These are phyloP conservation scores for Ascosphaera apis DNA, from an alignment of 2,329 filamentous ascomycete genomes.

Conservation along the genomic window DNA sequence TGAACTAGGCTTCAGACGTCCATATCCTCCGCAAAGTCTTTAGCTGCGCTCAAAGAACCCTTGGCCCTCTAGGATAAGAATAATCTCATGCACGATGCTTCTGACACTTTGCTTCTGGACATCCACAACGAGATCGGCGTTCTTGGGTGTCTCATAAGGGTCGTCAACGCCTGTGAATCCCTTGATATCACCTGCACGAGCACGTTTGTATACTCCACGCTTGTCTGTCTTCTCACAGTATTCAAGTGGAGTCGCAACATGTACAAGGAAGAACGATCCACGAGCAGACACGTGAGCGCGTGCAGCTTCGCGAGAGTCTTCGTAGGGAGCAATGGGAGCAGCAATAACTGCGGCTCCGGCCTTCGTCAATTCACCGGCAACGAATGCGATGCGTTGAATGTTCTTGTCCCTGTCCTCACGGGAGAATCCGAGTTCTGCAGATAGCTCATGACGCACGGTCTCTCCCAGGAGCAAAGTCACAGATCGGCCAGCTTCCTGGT, in stretches of 20 bases:
- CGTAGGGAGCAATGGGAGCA: constrained; percentile 85
- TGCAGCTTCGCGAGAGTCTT: constrained; percentile 51
- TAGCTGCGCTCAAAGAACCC: constrained; percentile 55
- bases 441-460: constrained; percentile 81
- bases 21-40: no score
- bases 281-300: constrained; percentile 61
- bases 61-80: constrained; percentile 71
- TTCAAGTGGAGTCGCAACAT: constrained; percentile 82
- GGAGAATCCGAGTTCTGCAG: constrained; percentile 86
- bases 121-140: constrained; percentile 69
- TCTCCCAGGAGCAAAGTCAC: constrained; percentile 90
- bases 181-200: constrained; percentile 76
- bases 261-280: constrained; percentile 84
- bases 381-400: constrained; percentile 88
- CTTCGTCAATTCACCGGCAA: constrained; percentile 81
- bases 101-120: constrained; percentile 67
- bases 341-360: constrained; percentile 88
- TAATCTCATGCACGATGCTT: constrained; percentile 89
- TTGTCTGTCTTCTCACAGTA: constrained; percentile 90
- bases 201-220: constrained; percentile 66
- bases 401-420: constrained; percentile 82
- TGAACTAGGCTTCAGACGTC: no score
- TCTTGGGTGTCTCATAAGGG: constrained; percentile 68
- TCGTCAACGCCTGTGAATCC: constrained; percentile 97
- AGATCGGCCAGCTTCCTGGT: constrained; percentile 89